Evolutionary conservation across 257 asterid genomes (phyloP).

Genomic region (Solanum tarapatanum): DNA sequence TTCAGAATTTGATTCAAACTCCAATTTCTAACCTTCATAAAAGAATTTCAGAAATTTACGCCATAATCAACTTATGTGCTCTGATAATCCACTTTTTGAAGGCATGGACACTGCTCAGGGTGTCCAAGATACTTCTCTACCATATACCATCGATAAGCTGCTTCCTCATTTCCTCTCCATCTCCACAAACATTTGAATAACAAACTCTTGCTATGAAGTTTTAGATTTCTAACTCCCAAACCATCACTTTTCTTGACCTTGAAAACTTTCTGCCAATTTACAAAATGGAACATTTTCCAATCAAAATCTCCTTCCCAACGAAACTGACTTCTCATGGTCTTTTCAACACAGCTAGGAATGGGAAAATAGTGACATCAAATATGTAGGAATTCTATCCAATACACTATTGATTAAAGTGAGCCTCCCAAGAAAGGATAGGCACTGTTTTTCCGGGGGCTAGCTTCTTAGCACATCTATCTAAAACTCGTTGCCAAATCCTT

Average conservation of each 20-base stretch:
- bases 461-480: background rate
- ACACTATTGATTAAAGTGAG: background rate
- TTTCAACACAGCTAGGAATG: background rate
- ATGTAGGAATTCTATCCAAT: background rate
- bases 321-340: background rate
- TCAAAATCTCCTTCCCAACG: background rate
- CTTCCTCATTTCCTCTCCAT: background rate
- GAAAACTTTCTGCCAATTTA: background rate
- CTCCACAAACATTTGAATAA: background rate
- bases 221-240: background rate
- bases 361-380: background rate
- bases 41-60: background rate
- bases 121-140: background rate
- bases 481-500: background rate
- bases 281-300: background rate
- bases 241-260: background rate
- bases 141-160: background rate
- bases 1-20: no score
- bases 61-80: background rate
- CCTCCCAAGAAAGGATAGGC: background rate
- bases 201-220: background rate
- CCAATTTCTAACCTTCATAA: background rate
- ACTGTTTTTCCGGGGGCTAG: background rate
- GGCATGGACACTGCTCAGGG: background rate
- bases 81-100: background rate